Evolutionary conservation across 1,139 yeast genomes (phyloP).

Genomic region (Sugiyamaella sp.): DNA sequence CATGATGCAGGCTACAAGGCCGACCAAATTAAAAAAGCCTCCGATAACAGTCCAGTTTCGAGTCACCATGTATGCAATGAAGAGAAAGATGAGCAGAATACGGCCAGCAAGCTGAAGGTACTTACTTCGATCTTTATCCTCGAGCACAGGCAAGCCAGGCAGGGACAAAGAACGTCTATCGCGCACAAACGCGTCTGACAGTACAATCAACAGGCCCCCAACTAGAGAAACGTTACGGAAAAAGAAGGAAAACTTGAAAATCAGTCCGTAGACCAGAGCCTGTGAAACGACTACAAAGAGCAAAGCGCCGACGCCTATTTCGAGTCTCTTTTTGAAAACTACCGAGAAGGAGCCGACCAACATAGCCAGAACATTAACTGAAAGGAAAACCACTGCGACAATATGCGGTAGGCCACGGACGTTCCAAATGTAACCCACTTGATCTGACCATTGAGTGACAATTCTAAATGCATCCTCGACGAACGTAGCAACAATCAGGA

Average conservation of each 20-base stretch:
- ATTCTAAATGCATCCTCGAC: slow-evolving; percentile 89
- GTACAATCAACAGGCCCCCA: slow-evolving; percentile 89
- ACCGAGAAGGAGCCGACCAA: slow-evolving; percentile 69
- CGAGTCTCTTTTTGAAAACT: slow-evolving; percentile 69
- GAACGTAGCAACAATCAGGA: slow-evolving; percentile 91
- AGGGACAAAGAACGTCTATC: slow-evolving; percentile 69
- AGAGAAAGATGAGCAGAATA: slow-evolving; percentile 78
- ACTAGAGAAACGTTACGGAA: slow-evolving; percentile 86
- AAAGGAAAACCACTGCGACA: slow-evolving; percentile 71
- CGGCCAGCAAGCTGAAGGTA: slow-evolving; percentile 90
- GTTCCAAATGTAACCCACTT: slow-evolving; percentile 78
- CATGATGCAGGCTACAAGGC: slow-evolving; percentile 71
- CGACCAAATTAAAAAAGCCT: slow-evolving; percentile 66
- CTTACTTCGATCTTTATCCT: slow-evolving; percentile 81
- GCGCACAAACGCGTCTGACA: slow-evolving; percentile 85
- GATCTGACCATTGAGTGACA: slow-evolving; percentile 87
- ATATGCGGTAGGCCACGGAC: slow-evolving; percentile 81
- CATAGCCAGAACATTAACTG: slow-evolving; percentile 72
- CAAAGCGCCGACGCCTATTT: slow-evolving; percentile 72
- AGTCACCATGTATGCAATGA: slow-evolving; percentile 81
- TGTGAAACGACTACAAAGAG: slow-evolving; percentile 76
- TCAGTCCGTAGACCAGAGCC: slow-evolving; percentile 87
- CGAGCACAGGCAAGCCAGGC: slow-evolving; percentile 90
- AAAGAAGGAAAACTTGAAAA: slow-evolving; percentile 79
- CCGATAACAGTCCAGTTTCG: slow-evolving; percentile 74